Evolutionary conservation across 2,329 filamentous ascomycete genomes (phyloP), one percentile per base, ranked within the genome.

Genomic region (Fonsecaea pedrosoi): DNA sequence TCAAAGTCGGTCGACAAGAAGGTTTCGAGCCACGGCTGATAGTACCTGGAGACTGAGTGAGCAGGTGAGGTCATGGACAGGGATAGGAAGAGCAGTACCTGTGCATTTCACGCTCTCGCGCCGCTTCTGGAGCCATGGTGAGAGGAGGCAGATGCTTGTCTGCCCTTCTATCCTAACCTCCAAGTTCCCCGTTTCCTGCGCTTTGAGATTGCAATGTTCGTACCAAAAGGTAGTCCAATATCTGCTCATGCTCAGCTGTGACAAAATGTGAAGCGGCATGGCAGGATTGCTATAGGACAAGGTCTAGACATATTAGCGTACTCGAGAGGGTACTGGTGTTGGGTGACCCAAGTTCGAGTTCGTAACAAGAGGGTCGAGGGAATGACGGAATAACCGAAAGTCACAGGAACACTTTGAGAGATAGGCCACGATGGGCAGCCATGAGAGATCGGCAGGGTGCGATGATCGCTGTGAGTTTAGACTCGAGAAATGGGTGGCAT

Each of bases 11-110:
- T 69, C 1, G 72, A 67, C 30, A 70, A 60, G 71, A 45, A 75
- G 55, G 67, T 73, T 72, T 66, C 72, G 65, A 70, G 72, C 70
- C 58, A 71, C 56, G 58, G 69, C 64, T 70, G 72, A 54, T 60
- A 68, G 50, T 68, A 69, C 64, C 62, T 67, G 37, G 21, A n/a
- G 15, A 34, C 10, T 3, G 18, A 40, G 30, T 37, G 32, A 48
- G 34, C 30, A 30, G 37, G 45, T 35, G 3, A 18, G 10, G 12
- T 63, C 34, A 48, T 57, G 12, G 18, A 15, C 25, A 32, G 53
- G 9, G 1, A 7, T 2, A 3, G 21, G 18, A 10, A 15, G 35
- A 18, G 54, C 40, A 32, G 30, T 67, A 67, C 69, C 69, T 65
- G 54, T 71, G 68, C 68, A 71, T 64, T 53, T 69, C 70, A 50